Evolutionary conservation across 495 filamentous ascomycete genomes (phyloP), one percentile per base, ranked within the genome.

Genomic region (Xylaria longipes): DNA sequence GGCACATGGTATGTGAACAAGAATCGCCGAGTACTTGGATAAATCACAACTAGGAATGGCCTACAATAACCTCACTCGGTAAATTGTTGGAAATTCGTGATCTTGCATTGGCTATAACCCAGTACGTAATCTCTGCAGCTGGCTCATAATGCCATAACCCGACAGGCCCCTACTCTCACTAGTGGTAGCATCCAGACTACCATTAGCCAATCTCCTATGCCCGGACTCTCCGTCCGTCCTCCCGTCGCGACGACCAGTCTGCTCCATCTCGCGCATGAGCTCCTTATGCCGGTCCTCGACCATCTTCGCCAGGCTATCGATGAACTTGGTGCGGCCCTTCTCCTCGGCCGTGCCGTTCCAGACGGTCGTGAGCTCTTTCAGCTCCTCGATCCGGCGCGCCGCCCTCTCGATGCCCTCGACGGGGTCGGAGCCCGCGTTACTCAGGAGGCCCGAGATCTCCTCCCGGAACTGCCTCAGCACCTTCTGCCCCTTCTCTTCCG

Each of bases 261-360:
- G 79, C 64, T 88, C 84, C 67, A 85, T 76, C 60, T 88, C 85
- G 66, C 84, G 75, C 68, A 89, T 74, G 57, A 87, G 78, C 62
- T 91, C 89, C 77, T 87, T 77, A 46, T 85, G 85, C 71, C 86
- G 83, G 67, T 88, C 87, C 74, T 87, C 87, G 17, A 88, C 86
- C 82, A 86, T 82, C 84, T 87, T 85, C 46, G 89, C 89, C 69
- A 99, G 77, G 63, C 88, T 85, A 70, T 98, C 94, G 61, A 99
- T 90, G 77, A 98, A 93, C 68, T 88, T 91, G 14, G 82, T 81
- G 71, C 97, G 85, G 35, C 94, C 94, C 77, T 91, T 95, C 74
- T 97, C 96, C 85, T 98, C 96, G 0, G 92, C 91, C 22, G 97
- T 97, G 1, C 94, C 94, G 76, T 93, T 94, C 93, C 97, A 98